Evolutionary conservation across 1,139 yeast genomes (phyloP).

Genomic region (Casaregolazyma lundiana): DNA sequence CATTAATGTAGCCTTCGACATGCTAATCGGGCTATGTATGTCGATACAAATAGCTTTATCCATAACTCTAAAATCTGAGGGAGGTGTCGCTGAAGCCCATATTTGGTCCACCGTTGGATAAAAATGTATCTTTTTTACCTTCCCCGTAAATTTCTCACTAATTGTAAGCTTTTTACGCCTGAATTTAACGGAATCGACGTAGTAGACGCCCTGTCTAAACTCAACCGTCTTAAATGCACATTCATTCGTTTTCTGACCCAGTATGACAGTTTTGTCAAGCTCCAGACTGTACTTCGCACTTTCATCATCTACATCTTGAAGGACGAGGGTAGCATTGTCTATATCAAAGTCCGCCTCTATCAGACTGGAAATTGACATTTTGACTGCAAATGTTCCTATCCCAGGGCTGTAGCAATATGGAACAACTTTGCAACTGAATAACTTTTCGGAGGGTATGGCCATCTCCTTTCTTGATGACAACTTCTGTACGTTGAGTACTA

Average conservation of each 20-base stretch:
- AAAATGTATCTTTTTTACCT: constrained; percentile 19
- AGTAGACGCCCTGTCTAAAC: constrained; percentile 28
- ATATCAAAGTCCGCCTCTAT: constrained; percentile 15
- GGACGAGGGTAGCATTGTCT: constrained; percentile 16
- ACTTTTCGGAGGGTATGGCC: constrained; percentile 13
- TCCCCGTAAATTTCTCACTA: constrained; percentile 22
- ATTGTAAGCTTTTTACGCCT: constrained; percentile 24
- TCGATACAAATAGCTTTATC: constrained; percentile 22
- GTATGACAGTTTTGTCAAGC: background rate
- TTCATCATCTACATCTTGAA: constrained; percentile 11
- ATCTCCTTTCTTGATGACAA: constrained; percentile 14
- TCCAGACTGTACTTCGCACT: constrained; percentile 1
- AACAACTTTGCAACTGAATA: constrained; percentile 19
- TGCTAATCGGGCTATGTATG: constrained; percentile 16
- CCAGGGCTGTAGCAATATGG: constrained; percentile 18
- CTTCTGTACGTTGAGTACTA: constrained; percentile 19
- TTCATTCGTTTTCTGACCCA: constrained; percentile 7
- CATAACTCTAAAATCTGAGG: constrained; percentile 17
- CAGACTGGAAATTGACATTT: constrained; percentile 4
- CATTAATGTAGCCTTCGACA: constrained; percentile 14
- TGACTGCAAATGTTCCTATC: constrained; percentile 9
- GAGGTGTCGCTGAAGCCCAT: constrained; percentile 20
- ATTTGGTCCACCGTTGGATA: constrained; percentile 22
- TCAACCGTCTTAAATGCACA: constrained; percentile 22
- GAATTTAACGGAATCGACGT: constrained; percentile 23